A percentile compares a stretch with the other conserved stretches of the same genome.
These are phyloP conservation scores for Crithidia acanthocephali DNA, from an alignment of 208 protist genomes.

Conservation along the genomic window DNA sequence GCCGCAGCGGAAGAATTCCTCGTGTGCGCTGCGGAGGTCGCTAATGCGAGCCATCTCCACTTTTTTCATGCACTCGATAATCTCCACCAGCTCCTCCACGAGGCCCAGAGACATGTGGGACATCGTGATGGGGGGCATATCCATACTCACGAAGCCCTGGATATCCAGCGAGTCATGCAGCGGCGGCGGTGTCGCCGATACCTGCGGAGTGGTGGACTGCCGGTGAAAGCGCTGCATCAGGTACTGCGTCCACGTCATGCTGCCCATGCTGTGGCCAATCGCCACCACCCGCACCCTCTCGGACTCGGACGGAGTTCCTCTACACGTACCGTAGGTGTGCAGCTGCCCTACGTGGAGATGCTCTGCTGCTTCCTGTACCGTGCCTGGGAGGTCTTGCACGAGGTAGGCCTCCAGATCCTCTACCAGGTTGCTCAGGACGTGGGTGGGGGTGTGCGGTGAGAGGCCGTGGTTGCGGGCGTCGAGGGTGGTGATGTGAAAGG, in stretches of 20 bases:
- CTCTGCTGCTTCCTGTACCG: neutral
- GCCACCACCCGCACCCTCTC: slow-evolving; percentile 34
- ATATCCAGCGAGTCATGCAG: slow-evolving; percentile 6
- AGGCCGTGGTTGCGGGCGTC: slow-evolving; percentile 69
- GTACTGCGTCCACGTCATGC: slow-evolving; percentile 51
- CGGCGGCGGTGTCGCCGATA: neutral
- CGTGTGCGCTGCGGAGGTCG: slow-evolving; percentile 51
- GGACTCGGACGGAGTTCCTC: no score
- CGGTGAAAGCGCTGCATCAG: slow-evolving; percentile 37
- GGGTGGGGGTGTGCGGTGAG: slow-evolving; percentile 53
- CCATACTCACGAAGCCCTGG: slow-evolving; percentile 48
- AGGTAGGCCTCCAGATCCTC: slow-evolving; percentile 47
- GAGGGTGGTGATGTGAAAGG: slow-evolving; percentile 32
- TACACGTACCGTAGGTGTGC: neutral
- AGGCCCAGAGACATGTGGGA: slow-evolving; percentile 31
- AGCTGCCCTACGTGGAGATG: slow-evolving; percentile 2
- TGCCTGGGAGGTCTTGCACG: slow-evolving; percentile 7
- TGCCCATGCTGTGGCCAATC: slow-evolving; percentile 76
- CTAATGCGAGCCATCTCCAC: slow-evolving; percentile 40
- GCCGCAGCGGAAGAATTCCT: slow-evolving; percentile 58
- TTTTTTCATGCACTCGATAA: slow-evolving; percentile 48
- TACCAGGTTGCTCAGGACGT: slow-evolving; percentile 39
- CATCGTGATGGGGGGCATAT: slow-evolving; percentile 57
- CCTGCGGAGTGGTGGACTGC: neutral
- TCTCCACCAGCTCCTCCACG: slow-evolving; percentile 34